Base-by-base conservation (phyloP, 1,139 yeast species). In the Lodderomyces elongisporus region DNA sequence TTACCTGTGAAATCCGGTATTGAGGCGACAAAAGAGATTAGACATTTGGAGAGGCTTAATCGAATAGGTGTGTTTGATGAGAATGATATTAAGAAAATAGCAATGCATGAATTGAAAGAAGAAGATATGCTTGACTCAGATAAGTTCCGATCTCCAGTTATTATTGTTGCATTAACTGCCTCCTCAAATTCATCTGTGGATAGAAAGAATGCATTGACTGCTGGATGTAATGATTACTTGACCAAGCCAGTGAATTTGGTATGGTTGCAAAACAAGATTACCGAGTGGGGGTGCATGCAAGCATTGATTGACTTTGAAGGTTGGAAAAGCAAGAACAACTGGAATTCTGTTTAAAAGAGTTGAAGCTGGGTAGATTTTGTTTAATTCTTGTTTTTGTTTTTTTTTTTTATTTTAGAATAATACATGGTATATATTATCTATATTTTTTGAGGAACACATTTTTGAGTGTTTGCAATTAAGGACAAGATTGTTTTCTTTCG, bases 231-330 rank as follows among this genome's bases (percentile, higher is more conserved):
- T 52, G 98, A 91, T 57, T 91, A 83, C 58, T 65, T 91, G 47
- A 91, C 97, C n/a, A 91, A 91, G 45, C 98, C 98, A 0, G 98
- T 93, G 10, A 89, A 88, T 49, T 68, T 91, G 49, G 88, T 80
- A 27, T 91, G 98, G 98, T 66, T 91, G 35, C 88, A 89, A 48
- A 87, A 85, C 51, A 91, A 91, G 60, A 85, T 91, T 39, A 85
- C 91, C 3, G 98, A 91, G 59, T 89, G 97, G 97, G 93, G 93
- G 2, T 79, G 85, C 51, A 91, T 91, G 98, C 98, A 91, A 62
- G 97, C 97, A 1, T 65, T 91, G 40, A 89, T 91, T 56, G 95
- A 91, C 59, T 91, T 85, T 56, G 96, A 91, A 56, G 94, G 95
- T 23, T 91, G 96, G 96, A 80, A 80, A 42, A 51, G 52, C 12